A percentile compares a stretch with the other conserved stretches of the same genome.
These are phyloP conservation scores for Candida dubliniensis DNA, from an alignment of 1,139 yeast species.

Conservation along the genomic window DNA sequence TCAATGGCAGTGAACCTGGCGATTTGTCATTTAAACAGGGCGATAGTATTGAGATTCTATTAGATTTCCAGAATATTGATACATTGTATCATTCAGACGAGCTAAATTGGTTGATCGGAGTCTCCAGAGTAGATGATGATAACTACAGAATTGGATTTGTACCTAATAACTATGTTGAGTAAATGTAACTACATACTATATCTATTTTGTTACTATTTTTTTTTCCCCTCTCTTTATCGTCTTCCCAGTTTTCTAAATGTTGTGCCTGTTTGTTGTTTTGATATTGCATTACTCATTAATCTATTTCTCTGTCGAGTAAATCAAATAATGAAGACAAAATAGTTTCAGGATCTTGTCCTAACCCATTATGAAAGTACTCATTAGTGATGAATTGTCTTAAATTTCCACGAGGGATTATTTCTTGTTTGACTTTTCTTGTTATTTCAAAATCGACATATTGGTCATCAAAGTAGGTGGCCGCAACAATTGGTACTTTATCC, in stretches of 20 bases:
- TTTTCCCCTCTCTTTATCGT: too few relatives aligned
- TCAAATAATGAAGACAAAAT: constrained; percentile 42
- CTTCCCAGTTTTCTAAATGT: too few relatives aligned
- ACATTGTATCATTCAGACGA: constrained; percentile 22
- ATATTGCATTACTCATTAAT: constrained; percentile 22
- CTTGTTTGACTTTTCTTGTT: constrained; percentile 33
- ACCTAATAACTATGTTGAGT: constrained; percentile 35
- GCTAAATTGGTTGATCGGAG: constrained; percentile 40
- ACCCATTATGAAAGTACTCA: constrained; percentile 55
- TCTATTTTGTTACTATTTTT: not conserved
- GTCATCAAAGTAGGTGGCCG: constrained; percentile 51
- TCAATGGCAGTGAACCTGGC: constrained; percentile 37
- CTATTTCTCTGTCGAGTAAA: constrained; percentile 45
- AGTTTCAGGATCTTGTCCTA: constrained; percentile 41
- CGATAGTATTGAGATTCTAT: constrained; percentile 34
- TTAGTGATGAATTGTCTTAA: constrained; percentile 46
- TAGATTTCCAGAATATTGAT: constrained; percentile 32
- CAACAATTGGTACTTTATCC: constrained; percentile 49
- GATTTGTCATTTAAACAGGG: constrained; percentile 41
- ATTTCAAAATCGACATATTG: constrained; percentile 54
- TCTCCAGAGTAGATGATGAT: constrained; percentile 11
- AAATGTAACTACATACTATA: not conserved
- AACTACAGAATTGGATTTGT: constrained; percentile 40
- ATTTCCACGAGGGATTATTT: constrained; percentile 33
- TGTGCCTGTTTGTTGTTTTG: not conserved